Evolutionary conservation across 2,329 filamentous ascomycete species (phyloP), one percentile per base, ranked within the genome.

Genomic region (Volutella citrinella): DNA sequence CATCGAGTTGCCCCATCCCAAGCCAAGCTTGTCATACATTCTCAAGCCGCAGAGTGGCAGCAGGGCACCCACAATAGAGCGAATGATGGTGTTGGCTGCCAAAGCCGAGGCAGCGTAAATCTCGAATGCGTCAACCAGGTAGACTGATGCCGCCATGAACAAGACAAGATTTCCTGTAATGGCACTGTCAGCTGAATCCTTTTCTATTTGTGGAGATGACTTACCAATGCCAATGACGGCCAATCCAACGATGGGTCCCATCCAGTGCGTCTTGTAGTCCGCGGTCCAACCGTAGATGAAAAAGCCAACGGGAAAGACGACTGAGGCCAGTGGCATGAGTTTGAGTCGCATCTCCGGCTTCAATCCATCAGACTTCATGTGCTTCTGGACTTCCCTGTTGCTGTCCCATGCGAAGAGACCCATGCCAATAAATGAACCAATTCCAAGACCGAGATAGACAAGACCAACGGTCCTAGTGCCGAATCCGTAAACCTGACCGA

Each of bases 261-360:
- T 80, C 83, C 86, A 94, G 56, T 87, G 89, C 5, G 77, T 75
- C 0, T 64, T 65, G 0, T 89, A 89, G 1, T 87, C 77, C 40
- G 82, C 88, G 0, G 89, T 95, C 88, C 88, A 95, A 0, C 86
- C 80, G 54, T 95, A 96, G 59, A 82, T 84, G 16, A 96, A 74
- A 59, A 95, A 82, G 12, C 89, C 90, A 4, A 87, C 59, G 0
- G 88, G 84, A 0, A 84, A 80, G 2, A 87, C 66, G 3, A 94
- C 57, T 0, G 87, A 78, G 5, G 84, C 87, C 17, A 95, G 77
- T 47, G 82, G 87, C 52, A 95, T 84, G 36, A 93, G 74, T 24
- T 80, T 77, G 5, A 91, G 87, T 45, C 86, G 87, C 2, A 88
- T 83, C 61, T 96, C 90, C 0, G 89, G 89, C 0, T 77, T 70